Conservation (phyloP, 1,284 basidiomycete genomes). For the Sanghuangporus weigelae region DNA sequence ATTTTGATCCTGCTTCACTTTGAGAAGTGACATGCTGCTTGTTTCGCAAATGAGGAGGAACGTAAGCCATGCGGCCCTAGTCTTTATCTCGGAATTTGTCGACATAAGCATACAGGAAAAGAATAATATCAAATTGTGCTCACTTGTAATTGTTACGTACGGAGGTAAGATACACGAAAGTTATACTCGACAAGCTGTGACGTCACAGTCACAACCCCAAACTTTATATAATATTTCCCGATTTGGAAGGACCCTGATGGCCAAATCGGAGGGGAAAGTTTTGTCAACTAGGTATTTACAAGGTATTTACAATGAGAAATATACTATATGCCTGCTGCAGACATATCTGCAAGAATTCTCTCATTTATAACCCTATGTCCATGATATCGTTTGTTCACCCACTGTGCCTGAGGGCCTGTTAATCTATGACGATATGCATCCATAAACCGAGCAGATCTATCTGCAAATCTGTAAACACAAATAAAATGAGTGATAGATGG, state of each 20-base stretch:
- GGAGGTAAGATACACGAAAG: no score
- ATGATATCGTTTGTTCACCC: slow-evolving; percentile 13
- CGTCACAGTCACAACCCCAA: no score
- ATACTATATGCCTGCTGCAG: neutral
- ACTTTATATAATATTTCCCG: no score
- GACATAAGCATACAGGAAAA: no score
- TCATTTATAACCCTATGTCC: slow-evolving; percentile 11
- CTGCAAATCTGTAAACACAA: slow-evolving; percentile 15
- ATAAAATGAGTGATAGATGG: no score
- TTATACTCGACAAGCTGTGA: no score
- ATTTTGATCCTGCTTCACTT: neutral
- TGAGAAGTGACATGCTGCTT: neutral
- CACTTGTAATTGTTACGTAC: neutral
- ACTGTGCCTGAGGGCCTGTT: slow-evolving; percentile 13
- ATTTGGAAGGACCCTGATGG: neutral
- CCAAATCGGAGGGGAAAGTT: neutral
- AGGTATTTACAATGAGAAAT: neutral
- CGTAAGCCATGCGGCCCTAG: slow-evolving; percentile 6
- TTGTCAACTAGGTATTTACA: neutral
- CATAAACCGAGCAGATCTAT: slow-evolving; percentile 17
- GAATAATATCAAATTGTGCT: neutral
- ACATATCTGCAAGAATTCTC: neutral
- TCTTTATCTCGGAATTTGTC: neutral
- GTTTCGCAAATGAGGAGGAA: slow-evolving; percentile 10
- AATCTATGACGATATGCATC: slow-evolving; percentile 17